Evolutionary conservation across 2,329 filamentous ascomycete species (phyloP).

Genomic region (Fusarium papillatum): DNA sequence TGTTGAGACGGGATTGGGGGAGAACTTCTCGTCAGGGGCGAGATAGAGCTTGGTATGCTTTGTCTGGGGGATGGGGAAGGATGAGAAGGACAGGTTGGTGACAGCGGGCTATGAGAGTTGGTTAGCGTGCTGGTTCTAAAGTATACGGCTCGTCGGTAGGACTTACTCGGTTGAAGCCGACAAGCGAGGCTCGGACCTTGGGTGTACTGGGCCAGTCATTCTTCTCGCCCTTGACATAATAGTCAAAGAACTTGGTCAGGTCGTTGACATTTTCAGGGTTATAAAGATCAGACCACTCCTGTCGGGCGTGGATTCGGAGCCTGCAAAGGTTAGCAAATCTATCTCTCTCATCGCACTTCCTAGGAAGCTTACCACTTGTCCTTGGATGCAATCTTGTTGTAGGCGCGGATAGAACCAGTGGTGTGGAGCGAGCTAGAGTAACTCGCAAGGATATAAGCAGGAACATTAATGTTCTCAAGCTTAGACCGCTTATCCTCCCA

Average conservation of each 20-base stretch:
- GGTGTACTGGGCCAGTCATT: neutral
- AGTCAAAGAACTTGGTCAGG: neutral
- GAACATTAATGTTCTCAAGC: slow-evolving; percentile 1
- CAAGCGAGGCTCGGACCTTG: neutral
- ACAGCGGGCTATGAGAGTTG: neutral
- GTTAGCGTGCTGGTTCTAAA: neutral
- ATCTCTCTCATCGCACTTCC: neutral
- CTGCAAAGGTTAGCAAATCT: neutral
- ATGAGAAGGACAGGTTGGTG: neutral
- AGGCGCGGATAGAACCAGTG: neutral
- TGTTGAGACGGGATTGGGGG: neutral
- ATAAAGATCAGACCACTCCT: neutral
- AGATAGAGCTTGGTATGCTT: neutral
- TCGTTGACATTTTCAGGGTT: neutral
- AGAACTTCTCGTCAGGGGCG: neutral
- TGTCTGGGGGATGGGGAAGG: neutral
- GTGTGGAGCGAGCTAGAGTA: slow-evolving; percentile 9
- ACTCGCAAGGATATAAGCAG: slow-evolving; percentile 2
- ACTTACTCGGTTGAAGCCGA: neutral
- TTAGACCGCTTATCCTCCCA: slow-evolving; percentile 1
- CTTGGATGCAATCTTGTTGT: neutral
- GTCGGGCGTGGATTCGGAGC: neutral
- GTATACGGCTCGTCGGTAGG: too few relatives aligned
- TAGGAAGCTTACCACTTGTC: neutral
- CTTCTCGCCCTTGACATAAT: neutral